Base-by-base conservation (phyloP, 306 rosid genomes). In the Vigna trinervia region DNA sequence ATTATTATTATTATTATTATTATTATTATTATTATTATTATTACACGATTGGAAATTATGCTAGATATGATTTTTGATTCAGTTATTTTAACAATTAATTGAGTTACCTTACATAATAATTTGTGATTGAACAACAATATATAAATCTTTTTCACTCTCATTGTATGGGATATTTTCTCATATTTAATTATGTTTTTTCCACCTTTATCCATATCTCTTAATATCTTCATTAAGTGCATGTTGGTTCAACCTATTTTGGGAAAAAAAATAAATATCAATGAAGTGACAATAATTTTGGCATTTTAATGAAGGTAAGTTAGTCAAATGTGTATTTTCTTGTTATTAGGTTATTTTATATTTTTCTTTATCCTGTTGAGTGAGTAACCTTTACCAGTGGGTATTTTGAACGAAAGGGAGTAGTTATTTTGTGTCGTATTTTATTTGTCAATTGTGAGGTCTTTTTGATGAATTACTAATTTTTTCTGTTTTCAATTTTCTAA, bases 241-340 rank as follows among this genome's bases (percentile, higher is more conserved):
- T 36, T 63, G 69, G 48, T 36, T 63, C 48, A 63, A 28, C 28
- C 45, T 63, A 63, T 63, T 63, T 36, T 63, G 28, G 15, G 69
- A n/a, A 68, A 46, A 69, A 5, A 36, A 58, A 46, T 32, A 17
- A 26, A 26, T 43, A 56, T 68, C 56, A 26, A 17, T 69, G 70
- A 57, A 78, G 28, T 28, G 17, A 57, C 34, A 32, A 45, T 52
- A 53, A 11, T 71, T 34, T 28, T 38, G 11, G 30, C 30, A 11
- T 53, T 77, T 66, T 54, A 51, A 6, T 56, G 41, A 30, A 78
- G 60, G 47, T 45, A 56, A 61, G 69, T 56, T 54, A 77, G 68
- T 66, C 69, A 68, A 45, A 68, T 77, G 39, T 23, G 36, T 57
- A 34, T 32, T 68, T 68, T 48, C 61, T 57, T 36, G 70, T 46